Evolutionary conservation across 2,329 filamentous ascomycete genomes (phyloP), one percentile per base, ranked within the genome.

Genomic region (Dactylonectria macrodidyma): DNA sequence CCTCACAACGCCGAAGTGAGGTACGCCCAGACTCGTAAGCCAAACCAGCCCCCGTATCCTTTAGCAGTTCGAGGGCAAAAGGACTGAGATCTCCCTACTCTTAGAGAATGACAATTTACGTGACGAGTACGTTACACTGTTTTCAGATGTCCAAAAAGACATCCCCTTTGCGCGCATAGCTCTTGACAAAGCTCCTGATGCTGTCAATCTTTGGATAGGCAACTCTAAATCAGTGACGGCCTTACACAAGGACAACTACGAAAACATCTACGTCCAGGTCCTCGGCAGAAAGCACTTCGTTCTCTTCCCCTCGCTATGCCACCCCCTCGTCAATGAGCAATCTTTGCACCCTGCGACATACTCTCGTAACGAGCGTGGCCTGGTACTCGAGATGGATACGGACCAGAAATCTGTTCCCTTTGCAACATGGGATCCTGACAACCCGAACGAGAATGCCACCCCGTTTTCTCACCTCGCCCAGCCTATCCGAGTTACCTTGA

Each of bases 151-250:
- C 0, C 91, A 90, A 11, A 79, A 79, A 3, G 86, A 88, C 62
- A 90, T 95, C 54, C 87, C 91, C 1, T 96, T 93, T 78, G 93
- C 93, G 0, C 88, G 91, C 33, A 90, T 94, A 68, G 93, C 93
- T 0, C 87, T 95, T 0, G 83, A 87, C 46, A 84, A 86, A 56
- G 76, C 82, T 0, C 92, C 93, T 0, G 93, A 96, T 70, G 93
- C 93, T 14, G 88, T 94, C 68, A 96, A 96, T 77, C 85, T 96
- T 75, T 95, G 93, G 93, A 90, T 96, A 57, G 93, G 93, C 61
- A 93, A 93, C 80, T 89, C 89, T 1, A 84, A 84, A 44, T 93
- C 90, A 30, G 85, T 88, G 1, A 95, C 93, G 0, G 91, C 92
- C 0, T 79, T 95, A 61, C 94, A 96, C 81, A 93, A 92, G 75